Percentiles rank a stretch among this genome's conserved stretches.
Evolutionary conservation across 2,329 filamentous ascomycete species (phyloP).

Genomic region (Colletotrichum sp.): DNA sequence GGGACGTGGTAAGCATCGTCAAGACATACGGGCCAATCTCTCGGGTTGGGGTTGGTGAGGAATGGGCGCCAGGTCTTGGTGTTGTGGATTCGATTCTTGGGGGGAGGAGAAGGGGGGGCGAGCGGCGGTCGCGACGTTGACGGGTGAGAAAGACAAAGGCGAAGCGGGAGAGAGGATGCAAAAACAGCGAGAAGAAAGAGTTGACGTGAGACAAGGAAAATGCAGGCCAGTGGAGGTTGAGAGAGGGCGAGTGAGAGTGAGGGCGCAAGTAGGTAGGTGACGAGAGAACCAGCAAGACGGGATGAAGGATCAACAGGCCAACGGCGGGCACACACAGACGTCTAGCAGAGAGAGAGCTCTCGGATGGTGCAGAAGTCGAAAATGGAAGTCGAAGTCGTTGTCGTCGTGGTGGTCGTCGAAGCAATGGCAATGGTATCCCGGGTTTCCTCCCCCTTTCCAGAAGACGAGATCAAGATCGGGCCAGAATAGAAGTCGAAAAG

Average conservation of each 20-base stretch:
- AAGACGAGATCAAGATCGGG: neutral
- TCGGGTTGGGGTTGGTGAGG: neutral
- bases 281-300: neutral
- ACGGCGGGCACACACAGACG: neutral
- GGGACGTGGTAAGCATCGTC: conserved; percentile 22
- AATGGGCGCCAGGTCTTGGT: conserved; percentile 3
- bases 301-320: neutral
- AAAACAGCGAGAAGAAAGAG: neutral
- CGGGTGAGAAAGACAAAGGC: neutral
- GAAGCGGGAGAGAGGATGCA: neutral
- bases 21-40: conserved; percentile 22
- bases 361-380: neutral
- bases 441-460: neutral
- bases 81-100: neutral
- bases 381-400: neutral
- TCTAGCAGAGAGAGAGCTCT: neutral
- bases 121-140: neutral
- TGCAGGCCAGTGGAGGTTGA: neutral
- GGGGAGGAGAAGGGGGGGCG: neutral
- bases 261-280: neutral
- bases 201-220: neutral
- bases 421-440: neutral
- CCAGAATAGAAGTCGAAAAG: conserved; percentile 9
- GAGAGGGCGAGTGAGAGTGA: neutral
- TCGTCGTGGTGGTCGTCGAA: neutral